Conservation (phyloP, 208 protist genomes). For the Chromosphaera perkinsii region DNA sequence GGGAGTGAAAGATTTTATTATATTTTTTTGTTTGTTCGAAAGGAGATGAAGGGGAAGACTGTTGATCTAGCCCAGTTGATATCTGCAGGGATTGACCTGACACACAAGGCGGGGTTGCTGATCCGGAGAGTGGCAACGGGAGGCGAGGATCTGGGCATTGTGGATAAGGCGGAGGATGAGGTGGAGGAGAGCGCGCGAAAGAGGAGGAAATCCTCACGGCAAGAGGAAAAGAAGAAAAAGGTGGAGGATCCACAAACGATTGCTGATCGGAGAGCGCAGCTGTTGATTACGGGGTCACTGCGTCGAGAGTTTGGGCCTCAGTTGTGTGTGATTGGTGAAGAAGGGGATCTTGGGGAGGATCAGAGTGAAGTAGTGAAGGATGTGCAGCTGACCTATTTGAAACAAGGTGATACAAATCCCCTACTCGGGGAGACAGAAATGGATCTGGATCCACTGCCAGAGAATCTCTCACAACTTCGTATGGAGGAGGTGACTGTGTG, state of each 20-base stretch:
- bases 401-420: not conserved
- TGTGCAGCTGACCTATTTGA: not conserved
- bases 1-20: too few relatives aligned
- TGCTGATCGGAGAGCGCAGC: constrained; percentile 10
- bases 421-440: not conserved
- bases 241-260: constrained; percentile 18
- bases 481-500: constrained; percentile 10
- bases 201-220: too few relatives aligned
- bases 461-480: not conserved
- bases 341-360: not conserved
- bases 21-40: too few relatives aligned
- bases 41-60: too few relatives aligned
- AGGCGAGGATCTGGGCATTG: too few relatives aligned
- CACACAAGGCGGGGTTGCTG: too few relatives aligned
- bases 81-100: too few relatives aligned
- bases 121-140: too few relatives aligned
- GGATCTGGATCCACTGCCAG: not conserved
- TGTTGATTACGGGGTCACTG: constrained; percentile 1
- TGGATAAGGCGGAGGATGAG: too few relatives aligned
- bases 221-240: too few relatives aligned
- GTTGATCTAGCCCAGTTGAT: too few relatives aligned
- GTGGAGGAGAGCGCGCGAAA: too few relatives aligned
- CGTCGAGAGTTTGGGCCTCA: not conserved
- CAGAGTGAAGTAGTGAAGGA: not conserved
- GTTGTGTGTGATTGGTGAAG: constrained; percentile 11